These are phyloP conservation scores for Sisymbrium altissimum DNA, from an alignment of 345 rosid genomes.

Conservation along the genomic window DNA sequence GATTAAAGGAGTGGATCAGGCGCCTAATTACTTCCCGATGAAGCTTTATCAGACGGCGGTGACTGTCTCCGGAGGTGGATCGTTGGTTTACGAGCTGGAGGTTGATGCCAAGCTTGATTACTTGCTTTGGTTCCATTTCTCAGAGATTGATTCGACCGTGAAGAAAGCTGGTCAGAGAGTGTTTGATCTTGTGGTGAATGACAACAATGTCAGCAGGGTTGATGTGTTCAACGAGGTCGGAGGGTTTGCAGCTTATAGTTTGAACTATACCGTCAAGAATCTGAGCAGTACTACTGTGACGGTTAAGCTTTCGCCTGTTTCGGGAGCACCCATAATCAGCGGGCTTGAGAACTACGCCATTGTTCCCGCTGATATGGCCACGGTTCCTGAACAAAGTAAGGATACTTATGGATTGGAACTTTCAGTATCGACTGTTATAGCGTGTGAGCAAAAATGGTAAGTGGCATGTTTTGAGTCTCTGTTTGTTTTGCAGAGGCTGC, in stretches of 20 bases:
- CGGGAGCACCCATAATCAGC: slow-evolving; percentile 63
- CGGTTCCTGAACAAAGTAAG: slow-evolving; percentile 78
- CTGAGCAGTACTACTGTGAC: slow-evolving; percentile 54
- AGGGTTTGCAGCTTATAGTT: slow-evolving; percentile 53
- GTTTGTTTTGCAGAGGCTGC: slow-evolving; percentile 55
- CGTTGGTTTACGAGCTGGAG: slow-evolving; percentile 53
- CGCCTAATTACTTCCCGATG: slow-evolving; percentile 90
- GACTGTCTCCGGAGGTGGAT: slow-evolving; percentile 39
- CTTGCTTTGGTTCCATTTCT: slow-evolving; percentile 90
- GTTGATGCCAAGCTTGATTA: slow-evolving; percentile 95
- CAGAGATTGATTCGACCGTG: slow-evolving; percentile 80
- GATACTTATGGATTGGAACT: background rate
- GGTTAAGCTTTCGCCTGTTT: slow-evolving; percentile 55
- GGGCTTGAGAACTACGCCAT: slow-evolving; percentile 93
- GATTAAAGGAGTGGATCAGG: slow-evolving; percentile 47
- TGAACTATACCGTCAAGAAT: slow-evolving; percentile 55
- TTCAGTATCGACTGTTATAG: background rate
- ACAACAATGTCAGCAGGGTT: slow-evolving; percentile 56
- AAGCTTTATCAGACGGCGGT: slow-evolving; percentile 85
- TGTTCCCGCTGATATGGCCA: slow-evolving; percentile 75
- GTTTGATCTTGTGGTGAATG: slow-evolving; percentile 73
- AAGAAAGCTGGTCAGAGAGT: slow-evolving; percentile 66
- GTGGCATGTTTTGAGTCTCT: background rate
- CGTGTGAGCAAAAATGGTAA: background rate
- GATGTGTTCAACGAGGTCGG: slow-evolving; percentile 72